Conservation (phyloP, 768 basidiomycete species). For the Tulasnella sp. region DNA sequence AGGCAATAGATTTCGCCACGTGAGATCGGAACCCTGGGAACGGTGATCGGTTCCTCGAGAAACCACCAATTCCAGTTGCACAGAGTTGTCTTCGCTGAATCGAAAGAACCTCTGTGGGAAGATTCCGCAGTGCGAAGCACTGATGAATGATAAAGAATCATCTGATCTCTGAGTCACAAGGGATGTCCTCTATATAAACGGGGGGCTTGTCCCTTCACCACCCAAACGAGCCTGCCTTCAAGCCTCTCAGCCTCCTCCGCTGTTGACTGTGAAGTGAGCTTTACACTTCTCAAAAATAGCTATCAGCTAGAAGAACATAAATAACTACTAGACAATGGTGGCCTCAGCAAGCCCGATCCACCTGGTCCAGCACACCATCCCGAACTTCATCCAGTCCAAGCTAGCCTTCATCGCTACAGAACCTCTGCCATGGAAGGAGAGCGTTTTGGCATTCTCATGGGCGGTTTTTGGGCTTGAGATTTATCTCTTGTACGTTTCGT, state of each 20-base stretch:
- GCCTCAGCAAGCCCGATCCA: constrained; percentile 8
- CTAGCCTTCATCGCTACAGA: constrained; percentile 75
- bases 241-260: not conserved
- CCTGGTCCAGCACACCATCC: constrained; percentile 36
- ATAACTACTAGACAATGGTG: no score
- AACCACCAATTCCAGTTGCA: no score
- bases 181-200: no score
- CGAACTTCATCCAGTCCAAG: constrained; percentile 62
- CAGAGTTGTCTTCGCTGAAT: not conserved
- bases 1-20: no score
- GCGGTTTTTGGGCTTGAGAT: constrained; percentile 78
- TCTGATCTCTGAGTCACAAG: no score
- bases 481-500: constrained; percentile 74
- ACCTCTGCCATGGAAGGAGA: constrained; percentile 77
- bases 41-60: not conserved
- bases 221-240: not conserved
- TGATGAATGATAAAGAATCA: no score
- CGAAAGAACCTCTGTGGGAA: not conserved
- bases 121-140: no score
- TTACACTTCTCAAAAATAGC: no score
- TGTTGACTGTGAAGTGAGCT: not conserved
- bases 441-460: constrained; percentile 81
- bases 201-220: not conserved
- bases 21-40: constrained; percentile 1
- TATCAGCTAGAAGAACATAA: no score